A percentile compares a stretch with the other conserved stretches of the same genome.
These are phyloP conservation scores for Vanilla planifolia DNA, from an alignment of 106 monocot genomes.

Conservation along the genomic window DNA sequence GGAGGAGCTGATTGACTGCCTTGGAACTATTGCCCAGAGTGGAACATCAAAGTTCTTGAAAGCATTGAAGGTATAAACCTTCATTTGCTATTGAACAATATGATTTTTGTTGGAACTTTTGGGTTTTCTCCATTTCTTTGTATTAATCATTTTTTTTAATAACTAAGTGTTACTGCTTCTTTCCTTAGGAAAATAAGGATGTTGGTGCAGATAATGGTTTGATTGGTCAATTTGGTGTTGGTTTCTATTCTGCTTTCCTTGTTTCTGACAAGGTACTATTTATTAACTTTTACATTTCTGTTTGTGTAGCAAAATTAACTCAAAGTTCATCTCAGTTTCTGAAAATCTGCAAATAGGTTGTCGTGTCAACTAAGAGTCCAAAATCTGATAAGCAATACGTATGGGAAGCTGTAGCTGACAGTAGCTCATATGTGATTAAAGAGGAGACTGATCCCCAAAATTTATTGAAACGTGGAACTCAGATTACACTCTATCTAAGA, in stretches of 20 bases:
- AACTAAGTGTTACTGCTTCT: neutral
- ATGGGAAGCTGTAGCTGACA: slow-evolving; percentile 95
- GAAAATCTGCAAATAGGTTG: slow-evolving; percentile 42
- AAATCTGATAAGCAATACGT: slow-evolving; percentile 94
- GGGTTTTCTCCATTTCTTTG: neutral
- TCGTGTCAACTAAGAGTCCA: slow-evolving; percentile 94
- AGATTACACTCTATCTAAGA: slow-evolving; percentile 80
- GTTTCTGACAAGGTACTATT: slow-evolving; percentile 75
- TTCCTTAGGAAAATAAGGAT: slow-evolving; percentile 85
- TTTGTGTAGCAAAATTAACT: neutral
- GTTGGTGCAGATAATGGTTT: slow-evolving; percentile 87
- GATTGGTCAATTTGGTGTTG: slow-evolving; percentile 99
- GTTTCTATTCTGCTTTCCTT: slow-evolving; percentile 98
- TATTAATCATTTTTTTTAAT: neutral
- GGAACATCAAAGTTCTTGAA: slow-evolving; percentile 94
- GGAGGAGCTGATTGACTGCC: slow-evolving; percentile 90
- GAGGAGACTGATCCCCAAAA: slow-evolving; percentile 93
- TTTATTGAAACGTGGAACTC: slow-evolving; percentile 63
- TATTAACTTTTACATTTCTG: neutral
- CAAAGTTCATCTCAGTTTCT: neutral
- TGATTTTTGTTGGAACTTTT: neutral
- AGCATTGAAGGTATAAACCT: slow-evolving; percentile 65
- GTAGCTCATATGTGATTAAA: slow-evolving; percentile 82
- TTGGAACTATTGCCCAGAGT: slow-evolving; percentile 99
- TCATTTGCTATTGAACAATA: neutral